Evolutionary conservation across 208 protist genomes (phyloP), one percentile per base, ranked within the genome.

Genomic region (Polymyxa betae): DNA sequence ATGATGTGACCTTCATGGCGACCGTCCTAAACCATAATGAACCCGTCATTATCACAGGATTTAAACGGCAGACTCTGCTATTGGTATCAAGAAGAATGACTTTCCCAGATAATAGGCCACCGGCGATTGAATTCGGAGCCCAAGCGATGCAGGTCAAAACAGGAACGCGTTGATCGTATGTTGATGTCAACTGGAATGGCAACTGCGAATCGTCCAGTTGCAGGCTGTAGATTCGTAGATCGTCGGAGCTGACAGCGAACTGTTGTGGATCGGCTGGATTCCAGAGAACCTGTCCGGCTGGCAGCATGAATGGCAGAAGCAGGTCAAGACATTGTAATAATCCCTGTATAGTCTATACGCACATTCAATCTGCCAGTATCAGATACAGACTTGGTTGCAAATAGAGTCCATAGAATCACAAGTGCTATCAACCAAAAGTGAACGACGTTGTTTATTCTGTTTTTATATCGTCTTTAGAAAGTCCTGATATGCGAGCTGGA

Each of bases 201-300:
- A 5, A 20, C 16, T 40, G 12, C 5, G 5, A 20, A 43, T 43
- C 35, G 40, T 82, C 72, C 16, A 20, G 16, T 16, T 20, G 16
- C 16, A 82, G 12, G n/a, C 35, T 43, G n/a, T 43, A 82, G 5
- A 82, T 43, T 20, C 72, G 72, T 45, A 82, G n/a, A 35, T 82
- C 72, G 72, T 82, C 72, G 72, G 16, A 40, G n/a, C n/a, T 82
- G n/a, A 82, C 72, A 5, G 72, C 72, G n/a, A 82, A 82, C 72
- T 43, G 72, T 12, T 35, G 5, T 5, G 5, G 16, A 82, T 82
- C 40, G 5, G 35, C 5, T 43, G 72, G 72, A n/a, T 82, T 43
- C 72, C 72, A 82, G 5, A 35, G n/a, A 5, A 82, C 72, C 72
- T 43, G 72, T n/a, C 49, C 49, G 5, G 49, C 24, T 60, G 24